Evolutionary conservation across 2,329 filamentous ascomycete species (phyloP).

Genomic region (Sclerotinia borealis): DNA sequence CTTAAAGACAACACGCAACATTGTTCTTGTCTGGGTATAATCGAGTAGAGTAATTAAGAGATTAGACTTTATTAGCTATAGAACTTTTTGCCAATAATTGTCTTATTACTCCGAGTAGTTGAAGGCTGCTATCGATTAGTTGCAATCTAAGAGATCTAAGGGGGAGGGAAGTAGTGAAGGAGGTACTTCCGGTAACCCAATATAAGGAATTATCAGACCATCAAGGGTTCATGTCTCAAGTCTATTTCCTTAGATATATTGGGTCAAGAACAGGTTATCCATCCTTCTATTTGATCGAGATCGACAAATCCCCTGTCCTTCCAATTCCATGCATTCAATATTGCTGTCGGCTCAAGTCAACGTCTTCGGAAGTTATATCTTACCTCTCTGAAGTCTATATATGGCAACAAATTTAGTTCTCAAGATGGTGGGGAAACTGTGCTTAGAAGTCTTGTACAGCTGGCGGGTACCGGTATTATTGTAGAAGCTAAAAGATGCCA

Average conservation of each 20-base stretch:
- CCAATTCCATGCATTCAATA: not conserved
- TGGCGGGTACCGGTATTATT: not conserved
- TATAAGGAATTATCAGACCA: not conserved
- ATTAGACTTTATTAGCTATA: not conserved
- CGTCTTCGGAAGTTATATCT: not conserved
- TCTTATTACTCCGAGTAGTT: not conserved
- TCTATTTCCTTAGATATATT: constrained; percentile 2
- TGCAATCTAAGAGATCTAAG: not conserved
- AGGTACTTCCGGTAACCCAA: not conserved
- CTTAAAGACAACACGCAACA: not conserved
- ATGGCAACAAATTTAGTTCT: not conserved
- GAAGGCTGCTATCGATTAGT: not conserved
- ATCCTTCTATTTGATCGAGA: not conserved
- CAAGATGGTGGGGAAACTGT: not conserved
- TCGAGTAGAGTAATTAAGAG: not conserved
- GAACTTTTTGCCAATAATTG: not conserved
- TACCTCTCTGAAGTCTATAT: not conserved
- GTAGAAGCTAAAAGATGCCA: not conserved
- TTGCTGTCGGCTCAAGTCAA: not conserved
- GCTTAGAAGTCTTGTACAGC: not conserved
- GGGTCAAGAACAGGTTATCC: not conserved
- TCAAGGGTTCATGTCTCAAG: constrained; percentile 6
- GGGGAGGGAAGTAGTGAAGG: not conserved
- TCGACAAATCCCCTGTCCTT: constrained; percentile 3
- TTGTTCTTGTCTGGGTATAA: not conserved